A percentile compares a stretch with the other conserved stretches of the same genome.
Evolutionary conservation across 73 alveolate species (phyloP).

Genomic region (Tetrahymena borealis): DNA sequence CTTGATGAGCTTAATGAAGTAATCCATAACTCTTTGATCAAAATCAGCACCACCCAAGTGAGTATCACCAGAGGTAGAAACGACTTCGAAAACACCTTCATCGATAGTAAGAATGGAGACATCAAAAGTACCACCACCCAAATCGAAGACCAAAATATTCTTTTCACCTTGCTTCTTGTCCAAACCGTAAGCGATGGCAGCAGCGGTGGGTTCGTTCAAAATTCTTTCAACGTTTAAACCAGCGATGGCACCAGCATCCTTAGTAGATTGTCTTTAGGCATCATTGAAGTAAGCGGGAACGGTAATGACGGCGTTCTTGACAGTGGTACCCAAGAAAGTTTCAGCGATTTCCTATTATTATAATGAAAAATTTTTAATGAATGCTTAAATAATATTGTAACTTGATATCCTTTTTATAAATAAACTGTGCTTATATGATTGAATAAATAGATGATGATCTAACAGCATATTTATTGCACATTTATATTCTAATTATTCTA

Average conservation of each 20-base stretch:
- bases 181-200: slow-evolving; percentile 88
- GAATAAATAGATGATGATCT: no score
- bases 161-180: slow-evolving; percentile 58
- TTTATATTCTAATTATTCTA: no score
- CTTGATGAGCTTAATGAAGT: slow-evolving; percentile 89
- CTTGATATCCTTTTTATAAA: not conserved
- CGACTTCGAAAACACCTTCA: slow-evolving; percentile 96
- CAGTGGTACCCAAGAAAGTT: slow-evolving; percentile 88
- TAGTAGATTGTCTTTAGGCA: slow-evolving; percentile 91
- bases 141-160: slow-evolving; percentile 81
- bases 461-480: no score
- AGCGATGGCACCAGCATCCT: slow-evolving; percentile 88
- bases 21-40: slow-evolving; percentile 94
- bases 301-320: slow-evolving; percentile 71
- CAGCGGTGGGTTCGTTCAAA: slow-evolving; percentile 92
- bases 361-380: not conserved
- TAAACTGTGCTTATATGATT: no score
- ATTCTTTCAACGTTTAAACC: slow-evolving; percentile 72
- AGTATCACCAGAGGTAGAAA: slow-evolving; percentile 96
- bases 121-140: slow-evolving; percentile 92
- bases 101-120: slow-evolving; percentile 90
- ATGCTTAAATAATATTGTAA: not conserved
- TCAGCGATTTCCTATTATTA: slow-evolving; percentile 72
- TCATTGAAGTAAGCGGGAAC: slow-evolving; percentile 92
- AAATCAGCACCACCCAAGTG: slow-evolving; percentile 99